Evolutionary conservation across 495 filamentous ascomycete genomes (phyloP).

Genomic region (Penicillium chermesinum): DNA sequence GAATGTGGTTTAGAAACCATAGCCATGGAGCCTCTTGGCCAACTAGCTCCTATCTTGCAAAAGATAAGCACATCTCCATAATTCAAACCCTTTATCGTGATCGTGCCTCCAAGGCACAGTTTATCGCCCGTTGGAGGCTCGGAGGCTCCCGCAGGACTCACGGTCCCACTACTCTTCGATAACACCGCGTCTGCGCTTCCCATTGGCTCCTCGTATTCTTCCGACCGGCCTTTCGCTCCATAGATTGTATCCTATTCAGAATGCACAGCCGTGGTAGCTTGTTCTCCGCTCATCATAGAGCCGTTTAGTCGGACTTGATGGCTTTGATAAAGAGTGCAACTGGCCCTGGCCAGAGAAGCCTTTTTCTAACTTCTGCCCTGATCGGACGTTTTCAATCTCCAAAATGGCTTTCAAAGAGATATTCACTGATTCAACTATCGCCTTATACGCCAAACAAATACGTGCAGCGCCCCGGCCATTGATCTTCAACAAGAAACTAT

Average conservation of each 20-base stretch:
- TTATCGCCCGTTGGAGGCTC: not conserved
- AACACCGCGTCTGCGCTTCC: not conserved
- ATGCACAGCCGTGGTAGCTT: too few species aligned
- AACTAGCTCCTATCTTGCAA: too few species aligned
- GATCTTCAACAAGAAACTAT: not conserved
- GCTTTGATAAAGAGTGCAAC: not conserved
- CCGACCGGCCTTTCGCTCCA: not conserved
- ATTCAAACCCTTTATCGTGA: too few species aligned
- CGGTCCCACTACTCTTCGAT: not conserved
- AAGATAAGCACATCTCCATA: too few species aligned
- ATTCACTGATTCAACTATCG: not conserved
- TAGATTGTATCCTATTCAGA: too few species aligned
- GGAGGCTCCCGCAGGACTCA: not conserved
- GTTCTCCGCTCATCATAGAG: not conserved
- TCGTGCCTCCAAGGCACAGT: too few species aligned
- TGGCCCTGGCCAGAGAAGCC: not conserved
- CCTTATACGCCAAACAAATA: not conserved
- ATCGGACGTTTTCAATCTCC: not conserved
- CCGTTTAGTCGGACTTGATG: not conserved
- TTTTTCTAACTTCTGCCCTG: not conserved
- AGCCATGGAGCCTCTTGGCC: too few species aligned
- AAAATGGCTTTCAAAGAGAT: not conserved
- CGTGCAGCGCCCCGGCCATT: not conserved
- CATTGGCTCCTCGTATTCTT: not conserved
- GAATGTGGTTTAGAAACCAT: too few species aligned